Evolutionary conservation across 2,329 filamentous ascomycete species (phyloP), one percentile per base, ranked within the genome.

Genomic region (Aureobasidium sp.): DNA sequence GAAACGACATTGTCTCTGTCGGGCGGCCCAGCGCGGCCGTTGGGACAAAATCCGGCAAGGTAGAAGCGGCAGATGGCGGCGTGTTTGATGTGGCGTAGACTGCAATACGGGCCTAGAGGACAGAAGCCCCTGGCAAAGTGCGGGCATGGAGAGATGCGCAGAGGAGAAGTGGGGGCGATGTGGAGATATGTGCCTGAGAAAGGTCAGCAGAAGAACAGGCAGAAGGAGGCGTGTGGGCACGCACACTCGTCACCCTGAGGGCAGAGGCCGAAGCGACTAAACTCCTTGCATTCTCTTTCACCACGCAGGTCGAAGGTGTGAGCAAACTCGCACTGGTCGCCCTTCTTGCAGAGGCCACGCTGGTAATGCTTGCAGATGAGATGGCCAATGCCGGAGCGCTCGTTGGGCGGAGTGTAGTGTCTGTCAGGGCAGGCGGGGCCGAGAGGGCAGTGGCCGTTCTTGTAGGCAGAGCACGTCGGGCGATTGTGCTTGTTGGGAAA

Each of bases 341-440:
- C 93, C 72, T 97, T 97, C 68, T 98, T 98, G 78, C 93, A 98
- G 17, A 98, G 81, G 0, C 90, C 91, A 59, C 94, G 88, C 65
- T 97, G 83, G 84, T 93, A 97, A 77, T 97, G 93, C 75, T 98
- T 98, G 82, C 93, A 98, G 57, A 98, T 91, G 14, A 97, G 82
- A 53, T 66, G 63, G n/a, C 60, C 59, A 54, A 67, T 63, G 14
- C 62, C 64, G 5, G 59, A 61, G 14, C 62, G 60, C 45, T 65
- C 64, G 53, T 59, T 66, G 80, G 74, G 74, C 21, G 73, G 70
- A 5, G 73, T 68, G 55, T 73, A 74, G 74, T 97, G 91, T 47
- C 89, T 86, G 70, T 97, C 90, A 1, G 89, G 82, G 69, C 93
- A 97, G 53, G 81, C 79, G 57, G 85, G 83, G 34, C 90, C 91